phyloP scores from a whole-genome alignment of 495 filamentous ascomycete genomes.

The Penicillium waksmanii region DNA sequence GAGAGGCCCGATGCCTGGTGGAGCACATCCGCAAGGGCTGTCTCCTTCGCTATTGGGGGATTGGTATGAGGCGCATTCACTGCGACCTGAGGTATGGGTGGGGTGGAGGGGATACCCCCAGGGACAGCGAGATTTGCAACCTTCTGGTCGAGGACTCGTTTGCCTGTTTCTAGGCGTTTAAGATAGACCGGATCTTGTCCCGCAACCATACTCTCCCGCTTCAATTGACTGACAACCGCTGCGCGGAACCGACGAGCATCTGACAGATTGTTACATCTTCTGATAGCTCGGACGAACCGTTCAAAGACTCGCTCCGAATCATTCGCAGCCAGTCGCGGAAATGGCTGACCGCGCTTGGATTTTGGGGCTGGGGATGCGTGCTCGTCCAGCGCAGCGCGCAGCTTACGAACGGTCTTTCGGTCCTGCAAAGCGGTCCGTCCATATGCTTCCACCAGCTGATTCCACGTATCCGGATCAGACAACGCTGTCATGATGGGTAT shows the following conservation, averaged over 20 bases:
- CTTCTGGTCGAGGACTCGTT: conserved; percentile 85
- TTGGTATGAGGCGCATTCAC: conserved; percentile 42
- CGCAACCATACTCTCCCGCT: conserved; percentile 77
- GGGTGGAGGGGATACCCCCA: conserved; percentile 39
- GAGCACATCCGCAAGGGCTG: conserved; percentile 78
- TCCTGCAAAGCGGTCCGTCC: conserved; percentile 89
- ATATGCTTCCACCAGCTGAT: conserved; percentile 89
- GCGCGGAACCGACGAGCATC: conserved; percentile 91
- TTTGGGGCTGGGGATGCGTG: conserved; percentile 86
- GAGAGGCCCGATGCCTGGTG: conserved; percentile 87
- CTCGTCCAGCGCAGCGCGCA: conserved; percentile 91
- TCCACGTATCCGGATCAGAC: conserved; percentile 94
- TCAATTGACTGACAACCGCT: conserved; percentile 89
- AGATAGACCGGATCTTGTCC: conserved; percentile 84
- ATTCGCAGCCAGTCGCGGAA: conserved; percentile 66
- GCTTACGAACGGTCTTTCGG: conserved; percentile 90
- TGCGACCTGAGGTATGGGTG: conserved; percentile 38
- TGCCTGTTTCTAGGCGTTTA: conserved; percentile 87
- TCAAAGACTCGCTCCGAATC: conserved; percentile 95
- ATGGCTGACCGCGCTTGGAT: conserved; percentile 59
- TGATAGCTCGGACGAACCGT: conserved; percentile 86
- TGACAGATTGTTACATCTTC: conserved; percentile 88
- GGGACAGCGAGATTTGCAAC: conserved; percentile 79
- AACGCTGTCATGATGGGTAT: conserved; percentile 41
- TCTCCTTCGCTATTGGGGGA: conserved; percentile 64